A percentile compares a stretch with the other conserved stretches of the same genome.
Evolutionary conservation across 768 basidiomycete genomes (phyloP).

Genomic region (Pisolithus orientalis): DNA sequence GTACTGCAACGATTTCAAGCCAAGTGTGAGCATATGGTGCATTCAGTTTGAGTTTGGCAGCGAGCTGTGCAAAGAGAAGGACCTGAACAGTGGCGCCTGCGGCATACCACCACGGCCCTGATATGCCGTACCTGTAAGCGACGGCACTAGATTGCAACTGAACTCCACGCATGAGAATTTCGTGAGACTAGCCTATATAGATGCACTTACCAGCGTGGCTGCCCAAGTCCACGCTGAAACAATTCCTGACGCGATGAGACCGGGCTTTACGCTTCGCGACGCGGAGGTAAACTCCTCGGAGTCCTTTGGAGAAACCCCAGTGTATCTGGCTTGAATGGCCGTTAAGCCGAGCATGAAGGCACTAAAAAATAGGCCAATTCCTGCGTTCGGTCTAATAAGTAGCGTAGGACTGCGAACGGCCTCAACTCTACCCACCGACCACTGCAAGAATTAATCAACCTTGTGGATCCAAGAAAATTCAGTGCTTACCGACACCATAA

Average conservation of each 20-base stretch:
- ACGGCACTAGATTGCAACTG: conserved; percentile 77
- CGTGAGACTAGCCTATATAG: neutral
- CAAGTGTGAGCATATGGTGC: conserved; percentile 86
- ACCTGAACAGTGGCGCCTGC: conserved; percentile 87
- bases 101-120: conserved; percentile 89
- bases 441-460: conserved; percentile 28
- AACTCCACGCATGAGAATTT: conserved; percentile 4
- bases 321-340: conserved; percentile 79
- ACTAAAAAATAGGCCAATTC: conserved; percentile 86
- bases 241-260: conserved; percentile 88
- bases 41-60: conserved; percentile 87
- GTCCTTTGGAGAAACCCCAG: conserved; percentile 67
- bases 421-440: conserved; percentile 34
- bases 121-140: conserved; percentile 80
- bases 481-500: conserved; percentile 67
- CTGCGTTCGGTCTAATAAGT: conserved; percentile 29
- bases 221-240: conserved; percentile 94
- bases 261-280: conserved; percentile 81
- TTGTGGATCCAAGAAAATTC: neutral
- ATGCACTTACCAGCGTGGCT: conserved; percentile 52
- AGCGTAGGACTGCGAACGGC: neutral
- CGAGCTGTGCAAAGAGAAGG: conserved; percentile 85
- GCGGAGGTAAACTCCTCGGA: conserved; percentile 84
- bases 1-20: conserved; percentile 75
- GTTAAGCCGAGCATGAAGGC: conserved; percentile 75